Percentiles rank a stretch among this genome's conserved stretches.
Conservation (phyloP, 768 basidiomycete genomes). For the Russula griseocarnosa region DNA sequence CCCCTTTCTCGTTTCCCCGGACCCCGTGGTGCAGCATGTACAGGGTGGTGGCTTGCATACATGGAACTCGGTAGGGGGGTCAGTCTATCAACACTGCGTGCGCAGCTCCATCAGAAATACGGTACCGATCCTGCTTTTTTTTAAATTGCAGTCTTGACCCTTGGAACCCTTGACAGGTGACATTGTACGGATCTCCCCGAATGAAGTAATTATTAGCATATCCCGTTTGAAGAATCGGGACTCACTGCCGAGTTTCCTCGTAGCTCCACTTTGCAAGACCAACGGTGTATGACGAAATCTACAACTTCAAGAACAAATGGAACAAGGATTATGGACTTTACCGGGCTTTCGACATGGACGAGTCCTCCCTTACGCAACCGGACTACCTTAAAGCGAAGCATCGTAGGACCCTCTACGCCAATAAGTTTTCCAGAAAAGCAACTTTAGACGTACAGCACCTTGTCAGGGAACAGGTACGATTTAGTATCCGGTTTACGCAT, state of each 20-base stretch:
- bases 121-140: not conserved
- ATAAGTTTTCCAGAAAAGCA: slow-evolving; percentile 41
- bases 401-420: slow-evolving; percentile 32
- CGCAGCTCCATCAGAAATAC: slow-evolving; percentile 11
- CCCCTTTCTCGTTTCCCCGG: slow-evolving; percentile 22
- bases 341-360: slow-evolving; percentile 36
- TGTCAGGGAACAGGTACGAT: slow-evolving; percentile 35
- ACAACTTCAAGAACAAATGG: slow-evolving; percentile 31
- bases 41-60: slow-evolving; percentile 22
- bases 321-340: slow-evolving; percentile 42
- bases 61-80: slow-evolving; percentile 10
- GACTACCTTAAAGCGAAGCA: slow-evolving; percentile 36
- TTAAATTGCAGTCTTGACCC: no score
- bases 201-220: not conserved
- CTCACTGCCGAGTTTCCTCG: not conserved
- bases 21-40: slow-evolving; percentile 17
- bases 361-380: slow-evolving; percentile 38
- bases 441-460: slow-evolving; percentile 37
- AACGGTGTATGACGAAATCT: slow-evolving; percentile 18
- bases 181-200: slow-evolving; percentile 19
- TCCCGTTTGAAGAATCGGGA: not conserved
- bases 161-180: slow-evolving; percentile 14
- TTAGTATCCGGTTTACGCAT: not conserved
- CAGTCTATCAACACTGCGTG: slow-evolving; percentile 14
- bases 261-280: slow-evolving; percentile 20